Base-by-base conservation (phyloP, 1,284 basidiomycete genomes). In the Cryptococcus sp. region DNA sequence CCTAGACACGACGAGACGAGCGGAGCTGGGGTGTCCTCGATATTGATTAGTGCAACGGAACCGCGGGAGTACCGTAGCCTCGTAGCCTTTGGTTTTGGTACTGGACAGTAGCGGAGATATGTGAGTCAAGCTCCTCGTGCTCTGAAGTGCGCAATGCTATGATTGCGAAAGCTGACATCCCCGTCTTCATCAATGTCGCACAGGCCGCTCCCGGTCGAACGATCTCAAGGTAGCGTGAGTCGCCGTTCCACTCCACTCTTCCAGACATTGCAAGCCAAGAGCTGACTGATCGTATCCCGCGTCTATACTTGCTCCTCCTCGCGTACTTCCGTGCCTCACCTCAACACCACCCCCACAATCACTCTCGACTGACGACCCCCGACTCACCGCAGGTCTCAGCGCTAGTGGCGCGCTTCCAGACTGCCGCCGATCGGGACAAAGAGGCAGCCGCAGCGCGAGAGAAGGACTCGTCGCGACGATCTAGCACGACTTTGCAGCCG, bases 381-480 rank as follows among this genome's bases (percentile, higher is more conserved):
- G 10, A 23, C 17, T 45, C 7, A 8, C 15, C 13, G 25, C 17
- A 72, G 70, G 70, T 72, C 6, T 71, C 69, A 7, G 66, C 69
- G n/a, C 58, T 72, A 1, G 70, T 72, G 7, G 70, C 70, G 3
- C 60, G 70, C 5, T 72, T 70, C 52, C 70, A 72, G 50, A 72
- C 64, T 11, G 70, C 69, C 49, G 70, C 70, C 3, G 57, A 70
- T 25, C 50, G 62, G 22, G 66, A 70, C 44, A 45, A 59, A 45
- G 69, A 68, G 39, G 53, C 31, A 35, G 31, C 59, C n/a, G 51
- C 56, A 1, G 56, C 64, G 19, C 59, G 66, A 4, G 48, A 35
- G 10, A 35, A 35, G 31, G 31, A 56, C 48, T 41, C 47, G 47
- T 44, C 47, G 7, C 49, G 56, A 25, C 46, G 57, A 54, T 45